A percentile compares a stretch with the other conserved stretches of the same genome.
Conservation (phyloP, 1,284 basidiomycete species). For the Naganishia sp. region DNA sequence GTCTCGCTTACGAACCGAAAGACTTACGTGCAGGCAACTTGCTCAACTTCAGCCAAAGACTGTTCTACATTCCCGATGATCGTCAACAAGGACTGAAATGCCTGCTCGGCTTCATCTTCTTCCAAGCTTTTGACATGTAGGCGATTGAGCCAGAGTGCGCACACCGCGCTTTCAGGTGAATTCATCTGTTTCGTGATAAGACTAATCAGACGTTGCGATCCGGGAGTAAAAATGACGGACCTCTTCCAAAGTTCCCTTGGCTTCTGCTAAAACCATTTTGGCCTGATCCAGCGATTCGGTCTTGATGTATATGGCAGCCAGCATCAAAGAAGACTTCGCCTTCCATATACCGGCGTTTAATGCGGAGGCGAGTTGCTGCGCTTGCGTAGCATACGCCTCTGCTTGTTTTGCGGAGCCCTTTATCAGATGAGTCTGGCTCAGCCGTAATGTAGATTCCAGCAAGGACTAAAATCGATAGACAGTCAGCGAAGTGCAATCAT, state of each 20-base stretch:
- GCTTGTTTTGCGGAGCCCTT: constrained; percentile 24
- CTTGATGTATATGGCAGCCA: constrained; percentile 20
- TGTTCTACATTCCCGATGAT: constrained; percentile 18
- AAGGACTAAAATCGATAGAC: constrained; percentile 7
- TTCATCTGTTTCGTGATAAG: constrained; percentile 2
- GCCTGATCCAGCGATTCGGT: constrained; percentile 19
- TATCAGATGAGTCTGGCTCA: constrained; percentile 32
- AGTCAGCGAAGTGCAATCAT: not conserved
- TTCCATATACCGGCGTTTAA: constrained; percentile 13
- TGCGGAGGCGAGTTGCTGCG: constrained; percentile 15
- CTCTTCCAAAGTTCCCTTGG: constrained; percentile 22
- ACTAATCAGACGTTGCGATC: too few relatives aligned
- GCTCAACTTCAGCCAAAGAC: constrained; percentile 20
- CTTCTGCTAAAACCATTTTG: not conserved
- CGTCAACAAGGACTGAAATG: constrained; percentile 13
- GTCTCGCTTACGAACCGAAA: not conserved
- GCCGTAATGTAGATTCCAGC: constrained; percentile 61
- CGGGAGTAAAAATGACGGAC: not conserved
- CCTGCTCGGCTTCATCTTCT: constrained; percentile 23
- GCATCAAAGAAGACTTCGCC: constrained; percentile 11
- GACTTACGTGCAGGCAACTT: constrained; percentile 21
- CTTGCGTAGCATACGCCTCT: constrained; percentile 17
- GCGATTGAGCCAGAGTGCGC: constrained; percentile 25
- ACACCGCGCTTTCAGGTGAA: constrained; percentile 13
- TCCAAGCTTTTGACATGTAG: constrained; percentile 8